Evolutionary conservation across 73 alveolate species (phyloP), one percentile per base, ranked within the genome.

Genomic region (Paramecium octaurelia): DNA sequence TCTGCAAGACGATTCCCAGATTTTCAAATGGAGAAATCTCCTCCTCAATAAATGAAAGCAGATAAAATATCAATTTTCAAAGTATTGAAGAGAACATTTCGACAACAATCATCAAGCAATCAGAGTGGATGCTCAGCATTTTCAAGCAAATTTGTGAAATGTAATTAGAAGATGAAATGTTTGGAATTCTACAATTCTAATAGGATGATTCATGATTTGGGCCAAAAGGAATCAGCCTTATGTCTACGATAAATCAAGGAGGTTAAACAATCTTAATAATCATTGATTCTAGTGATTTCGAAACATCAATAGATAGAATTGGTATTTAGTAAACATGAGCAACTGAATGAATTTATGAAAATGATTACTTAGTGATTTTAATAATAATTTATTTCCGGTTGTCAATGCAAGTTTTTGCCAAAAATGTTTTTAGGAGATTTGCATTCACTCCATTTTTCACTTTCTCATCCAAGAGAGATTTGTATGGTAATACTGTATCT

Each of bases 401-500:
- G 31, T 1, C 84, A 64, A 64, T 64, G 84, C 84, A 64, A 64
- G 11, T 24, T 64, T 64, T 64, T 12, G 31, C 84, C 8, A 64
- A 24, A 34, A 20, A 64, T 16, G 6, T 64, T 27, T 14, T 64
- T 31, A 27, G 48, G 12, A 27, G 50, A 64, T 11, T 64, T 14
- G 42, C 50, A 64, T 34, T 12, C 24, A 42, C 24, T 20, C 84
- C 84, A 40, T 34, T 64, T 64, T 31, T 80, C 20, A 2, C 42
- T 35, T 80, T 80, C 75, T 42, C 91, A 42, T 20, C 91, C 14
- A 40, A 46, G 38, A 80, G 48, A 23, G 91, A 80, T 43, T 80
- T 80, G 18, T 80, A 80, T 44, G 91, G 91, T 69, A 35, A 36
- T 64, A 8, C 16, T 27, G 9, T 64, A 35, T 27, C 23, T 44